Base-by-base conservation (phyloP, 176 grass and related monocot genomes). In the Thalia dealbata region DNA sequence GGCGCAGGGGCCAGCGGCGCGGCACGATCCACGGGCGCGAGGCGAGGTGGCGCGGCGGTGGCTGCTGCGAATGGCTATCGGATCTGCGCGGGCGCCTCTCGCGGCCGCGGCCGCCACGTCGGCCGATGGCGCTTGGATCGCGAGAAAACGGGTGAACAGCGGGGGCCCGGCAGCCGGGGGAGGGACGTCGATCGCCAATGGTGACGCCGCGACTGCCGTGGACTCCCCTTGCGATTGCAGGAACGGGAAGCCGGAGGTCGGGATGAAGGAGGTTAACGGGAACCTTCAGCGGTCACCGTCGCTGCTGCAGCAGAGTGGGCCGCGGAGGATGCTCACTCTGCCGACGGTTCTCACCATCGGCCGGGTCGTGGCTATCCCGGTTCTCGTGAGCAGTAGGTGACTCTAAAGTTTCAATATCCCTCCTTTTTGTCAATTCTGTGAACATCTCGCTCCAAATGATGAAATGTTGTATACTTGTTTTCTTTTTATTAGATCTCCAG, bases 311-410 rank as follows among this genome's bases (percentile, higher is more conserved):
- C 70, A 28, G 46, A 26, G 27, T 11, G 48, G 50, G 0, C 14
- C 70, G 1, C 25, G 24, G 23, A 52, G 70, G 48, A 30, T 72
- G 43, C 21, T 72, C 14, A 72, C 46, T 27, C 45, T 72, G n/a
- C 48, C 70, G 48, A 72, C 70, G 70, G 70, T 72, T 29, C 44
- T 72, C 48, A 72, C 70, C 26, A 50, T 72, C 50, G 45, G 70
- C 22, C 46, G 70, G 45, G 45, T 72, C 2, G 46, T 43, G 24
- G 70, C 70, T 48, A 23, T 72, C 16, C 70, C 70, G 24, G 3
- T 72, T 26, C 23, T 72, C 45, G 50, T 72, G 22, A 72, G 70
- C 46, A 72, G 70, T 72, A 72, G 16, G 70, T 52, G 23, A 48
- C 13, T 71, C 69, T 51, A 16, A 50, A 29, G n/a, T 71, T 7